Base-by-base conservation (phyloP, 257 asterid species). In the Gentiana dahurica region DNA sequence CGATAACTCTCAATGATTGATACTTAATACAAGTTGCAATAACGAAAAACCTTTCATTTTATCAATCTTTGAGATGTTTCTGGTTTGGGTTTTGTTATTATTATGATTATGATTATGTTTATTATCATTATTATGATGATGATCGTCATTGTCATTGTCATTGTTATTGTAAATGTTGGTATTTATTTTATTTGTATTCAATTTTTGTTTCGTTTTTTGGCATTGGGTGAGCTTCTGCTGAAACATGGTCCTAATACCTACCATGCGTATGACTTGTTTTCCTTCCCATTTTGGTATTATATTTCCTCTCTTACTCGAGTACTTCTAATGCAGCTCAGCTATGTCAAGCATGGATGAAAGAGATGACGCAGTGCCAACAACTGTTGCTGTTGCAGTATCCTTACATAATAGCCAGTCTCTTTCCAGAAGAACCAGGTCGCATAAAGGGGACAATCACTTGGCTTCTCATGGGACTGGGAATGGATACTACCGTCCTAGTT, bases 381-480 rank as follows among this genome's bases (percentile, higher is more conserved):
- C 83, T 10, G 65, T 77, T 38, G 78, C 90, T 58, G 59, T 75
- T 66, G 61, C 82, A 51, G 67, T 77, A 63, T 85, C 95, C 66
- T 67, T 68, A 74, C 79, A 64, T 68, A 82, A 77, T 73, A 69
- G 89, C 47, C 95, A 71, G 62, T 57, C 96, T 67, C 89, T 81
- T 55, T 90, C 99, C 47, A 82, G 97, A 77, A 92, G 99, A 79
- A 92, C 99, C 63, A 85, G 99, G 76, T 71, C 62, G 56, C 68
- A 72, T 64, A 89, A 84, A 76, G 89, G 91, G 57, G 98, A 87
- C 55, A 77, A 77, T 78, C 80, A 69, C 58, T 59, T 69, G 54
- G 81, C 77, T 33, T 54, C 82, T 50, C 59, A 68, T 71, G 83
- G 83, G 57, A 54, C 69, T 65, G 97, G 82, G 60, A 80, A 87